phyloP scores from a whole-genome alignment of 2,329 filamentous ascomycete species.

The Stagonosporopsis vannaccii region DNA sequence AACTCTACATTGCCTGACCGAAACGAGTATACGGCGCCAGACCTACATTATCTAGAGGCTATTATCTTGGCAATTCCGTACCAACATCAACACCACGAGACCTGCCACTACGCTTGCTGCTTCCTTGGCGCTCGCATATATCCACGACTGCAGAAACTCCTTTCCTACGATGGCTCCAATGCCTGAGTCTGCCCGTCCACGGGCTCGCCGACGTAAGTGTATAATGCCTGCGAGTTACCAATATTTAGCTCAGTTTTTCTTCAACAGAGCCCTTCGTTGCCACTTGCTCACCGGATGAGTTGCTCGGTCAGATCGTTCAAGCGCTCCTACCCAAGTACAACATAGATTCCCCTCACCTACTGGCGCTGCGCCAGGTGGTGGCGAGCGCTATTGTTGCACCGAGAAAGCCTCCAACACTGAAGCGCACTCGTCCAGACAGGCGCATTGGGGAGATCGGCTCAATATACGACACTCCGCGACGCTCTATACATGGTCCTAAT shows the following conservation, averaged over 20 bases:
- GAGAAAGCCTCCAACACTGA: slow-evolving; percentile 1
- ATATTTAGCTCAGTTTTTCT: neutral
- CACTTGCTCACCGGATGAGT: slow-evolving; percentile 9
- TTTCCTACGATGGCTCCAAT: neutral
- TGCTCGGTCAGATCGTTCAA: slow-evolving; percentile 2
- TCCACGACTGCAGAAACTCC: neutral
- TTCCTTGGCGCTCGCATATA: neutral
- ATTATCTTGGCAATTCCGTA: neutral
- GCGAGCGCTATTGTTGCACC: neutral
- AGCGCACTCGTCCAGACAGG: slow-evolving; percentile 14
- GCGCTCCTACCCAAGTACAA: neutral
- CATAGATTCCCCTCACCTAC: slow-evolving; percentile 3
- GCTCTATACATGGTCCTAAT: neutral
- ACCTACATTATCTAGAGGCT: neutral
- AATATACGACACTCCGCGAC: neutral
- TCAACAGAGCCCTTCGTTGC: slow-evolving; percentile 6
- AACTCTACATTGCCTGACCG: neutral
- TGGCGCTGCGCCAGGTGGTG: slow-evolving; percentile 1
- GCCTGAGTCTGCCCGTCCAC: neutral
- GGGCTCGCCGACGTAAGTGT: slow-evolving; percentile 9
- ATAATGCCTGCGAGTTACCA: neutral
- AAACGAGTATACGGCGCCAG: neutral
- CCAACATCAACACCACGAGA: neutral
- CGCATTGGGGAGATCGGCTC: slow-evolving; percentile 8
- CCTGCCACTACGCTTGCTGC: neutral